Evolutionary conservation across 2,329 filamentous ascomycete genomes (phyloP).

Genomic region (Ceratocystis harringtonii): DNA sequence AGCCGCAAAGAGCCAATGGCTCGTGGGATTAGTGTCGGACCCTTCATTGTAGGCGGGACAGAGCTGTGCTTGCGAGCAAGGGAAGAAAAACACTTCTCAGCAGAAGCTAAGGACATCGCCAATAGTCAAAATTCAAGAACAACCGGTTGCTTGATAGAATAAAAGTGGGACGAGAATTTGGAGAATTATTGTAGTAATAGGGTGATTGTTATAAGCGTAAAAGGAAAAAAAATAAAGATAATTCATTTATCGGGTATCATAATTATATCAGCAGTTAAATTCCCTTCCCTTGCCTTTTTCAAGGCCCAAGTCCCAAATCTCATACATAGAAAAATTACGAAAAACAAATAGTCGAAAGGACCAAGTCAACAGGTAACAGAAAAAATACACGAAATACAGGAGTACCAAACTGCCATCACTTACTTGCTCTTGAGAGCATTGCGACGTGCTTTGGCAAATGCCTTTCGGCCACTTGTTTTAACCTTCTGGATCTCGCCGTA

Average conservation of each 20-base stretch:
- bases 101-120: background rate
- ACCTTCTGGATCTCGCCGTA: slow-evolving; percentile 69
- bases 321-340: background rate
- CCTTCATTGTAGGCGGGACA: background rate
- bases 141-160: background rate
- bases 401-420: background rate
- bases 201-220: background rate
- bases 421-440: slow-evolving; percentile 9
- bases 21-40: slow-evolving; percentile 1
- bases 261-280: slow-evolving; percentile 7
- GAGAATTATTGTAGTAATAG: background rate
- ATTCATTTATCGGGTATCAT: slow-evolving; percentile 16
- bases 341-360: background rate
- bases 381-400: background rate
- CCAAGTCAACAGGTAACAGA: background rate
- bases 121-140: background rate
- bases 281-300: background rate
- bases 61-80: background rate
- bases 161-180: background rate
- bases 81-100: background rate
- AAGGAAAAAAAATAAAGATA: background rate
- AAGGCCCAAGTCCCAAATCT: slow-evolving; percentile 6
- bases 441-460: slow-evolving; percentile 43
- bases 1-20: slow-evolving; percentile 7
- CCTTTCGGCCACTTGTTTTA: slow-evolving; percentile 80